Evolutionary conservation across 108 stramenopile species (phyloP).

Genomic region (Pseudonitzschia delicatissima): DNA sequence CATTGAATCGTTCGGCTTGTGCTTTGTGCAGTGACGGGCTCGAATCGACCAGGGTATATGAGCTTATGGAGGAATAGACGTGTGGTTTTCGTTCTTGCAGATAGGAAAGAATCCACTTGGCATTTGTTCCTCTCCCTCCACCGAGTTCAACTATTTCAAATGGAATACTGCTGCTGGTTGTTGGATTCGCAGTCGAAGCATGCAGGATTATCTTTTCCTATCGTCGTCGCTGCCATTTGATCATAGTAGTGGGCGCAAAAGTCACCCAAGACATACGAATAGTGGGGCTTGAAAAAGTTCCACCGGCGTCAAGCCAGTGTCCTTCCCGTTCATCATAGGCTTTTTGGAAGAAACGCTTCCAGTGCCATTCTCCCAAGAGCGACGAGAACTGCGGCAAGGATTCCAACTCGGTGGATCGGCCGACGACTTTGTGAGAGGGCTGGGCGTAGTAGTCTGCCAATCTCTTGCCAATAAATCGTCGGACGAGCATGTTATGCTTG

Average conservation of each 20-base stretch:
- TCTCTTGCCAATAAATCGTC: slow-evolving; percentile 27
- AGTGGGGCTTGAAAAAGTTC: slow-evolving; percentile 76
- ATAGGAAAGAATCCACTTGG: slow-evolving; percentile 57
- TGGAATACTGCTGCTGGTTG: background rate
- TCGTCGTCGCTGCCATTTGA: slow-evolving; percentile 13
- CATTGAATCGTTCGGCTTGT: slow-evolving; percentile 43
- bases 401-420: slow-evolving; percentile 8
- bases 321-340: slow-evolving; percentile 67
- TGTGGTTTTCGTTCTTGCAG: slow-evolving; percentile 42
- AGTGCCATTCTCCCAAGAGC: slow-evolving; percentile 75
- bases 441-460: slow-evolving; percentile 52
- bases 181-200: background rate
- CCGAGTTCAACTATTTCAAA: slow-evolving; percentile 76
- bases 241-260: slow-evolving; percentile 42
- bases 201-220: background rate
- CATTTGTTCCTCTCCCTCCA: slow-evolving; percentile 83
- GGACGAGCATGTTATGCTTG: slow-evolving; percentile 20
- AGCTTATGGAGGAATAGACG: slow-evolving; percentile 45
- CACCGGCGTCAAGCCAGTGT: slow-evolving; percentile 85
- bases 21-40: slow-evolving; percentile 66
- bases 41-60: slow-evolving; percentile 77
- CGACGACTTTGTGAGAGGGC: slow-evolving; percentile 47
- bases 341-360: slow-evolving; percentile 46
- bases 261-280: slow-evolving; percentile 69
- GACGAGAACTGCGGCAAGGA: slow-evolving; percentile 26